These are phyloP conservation scores for Calonectria ilicicola DNA, from an alignment of 2,329 filamentous ascomycete species.

Conservation along the genomic window DNA sequence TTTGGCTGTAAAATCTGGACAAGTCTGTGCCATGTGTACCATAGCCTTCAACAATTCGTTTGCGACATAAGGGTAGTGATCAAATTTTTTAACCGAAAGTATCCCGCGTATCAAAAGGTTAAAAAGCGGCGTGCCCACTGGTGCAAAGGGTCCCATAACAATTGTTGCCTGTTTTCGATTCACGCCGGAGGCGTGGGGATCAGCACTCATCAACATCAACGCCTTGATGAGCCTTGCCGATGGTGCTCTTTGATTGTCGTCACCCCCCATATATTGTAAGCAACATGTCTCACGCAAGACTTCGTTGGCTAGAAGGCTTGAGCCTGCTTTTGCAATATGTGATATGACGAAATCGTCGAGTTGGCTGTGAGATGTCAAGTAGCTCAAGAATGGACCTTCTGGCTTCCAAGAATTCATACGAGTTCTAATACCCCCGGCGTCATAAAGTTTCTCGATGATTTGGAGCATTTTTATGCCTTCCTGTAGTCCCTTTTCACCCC, in stretches of 20 bases:
- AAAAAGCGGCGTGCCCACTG: neutral
- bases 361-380: neutral
- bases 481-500: neutral
- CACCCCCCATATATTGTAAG: neutral
- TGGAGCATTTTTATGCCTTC: neutral
- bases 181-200: conserved; percentile 8
- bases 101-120: conserved; percentile 9
- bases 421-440: neutral
- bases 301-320: neutral
- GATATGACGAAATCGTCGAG: conserved; percentile 22
- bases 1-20: conserved; percentile 14
- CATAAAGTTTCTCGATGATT: neutral
- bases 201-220: conserved; percentile 12
- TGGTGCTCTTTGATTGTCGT: neutral
- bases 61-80: neutral
- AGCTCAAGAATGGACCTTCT: neutral
- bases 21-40: neutral
- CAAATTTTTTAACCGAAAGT: neutral
- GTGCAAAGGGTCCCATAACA: neutral
- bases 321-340: neutral
- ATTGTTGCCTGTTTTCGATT: neutral
- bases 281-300: conserved; percentile 6
- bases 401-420: neutral
- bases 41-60: neutral
- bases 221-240: neutral